These are phyloP conservation scores for Paracamarosporium sp. DNA, from an alignment of 2,329 filamentous ascomycete genomes.

Conservation along the genomic window DNA sequence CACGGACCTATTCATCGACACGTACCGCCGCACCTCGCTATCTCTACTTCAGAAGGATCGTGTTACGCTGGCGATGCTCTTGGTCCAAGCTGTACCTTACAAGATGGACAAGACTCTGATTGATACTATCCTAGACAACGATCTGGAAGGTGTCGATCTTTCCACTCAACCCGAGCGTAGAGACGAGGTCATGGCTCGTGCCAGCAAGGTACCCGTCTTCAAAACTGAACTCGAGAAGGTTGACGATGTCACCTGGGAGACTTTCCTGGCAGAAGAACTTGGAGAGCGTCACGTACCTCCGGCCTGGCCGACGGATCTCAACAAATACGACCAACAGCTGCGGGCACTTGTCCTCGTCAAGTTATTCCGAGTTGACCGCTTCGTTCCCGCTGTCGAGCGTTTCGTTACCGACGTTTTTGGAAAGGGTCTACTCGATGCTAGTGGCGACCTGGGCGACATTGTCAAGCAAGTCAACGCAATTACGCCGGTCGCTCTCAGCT, in stretches of 20 bases:
- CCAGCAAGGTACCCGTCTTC: slow-evolving; percentile 74
- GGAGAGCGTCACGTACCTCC: slow-evolving; percentile 84
- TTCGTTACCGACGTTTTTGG: slow-evolving; percentile 90
- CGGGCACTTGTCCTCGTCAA: slow-evolving; percentile 90
- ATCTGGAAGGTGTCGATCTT: slow-evolving; percentile 77
- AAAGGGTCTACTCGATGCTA: slow-evolving; percentile 78
- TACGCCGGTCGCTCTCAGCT: slow-evolving; percentile 88
- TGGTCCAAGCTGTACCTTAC: slow-evolving; percentile 95
- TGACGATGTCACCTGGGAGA: slow-evolving; percentile 72
- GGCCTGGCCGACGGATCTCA: slow-evolving; percentile 71
- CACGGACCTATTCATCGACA: slow-evolving; percentile 86
- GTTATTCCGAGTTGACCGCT: slow-evolving; percentile 92
- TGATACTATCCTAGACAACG: slow-evolving; percentile 82
- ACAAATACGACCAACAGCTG: slow-evolving; percentile 76
- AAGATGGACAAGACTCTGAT: slow-evolving; percentile 91
- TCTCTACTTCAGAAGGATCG: slow-evolving; percentile 92
- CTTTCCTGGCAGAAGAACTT: slow-evolving; percentile 83
- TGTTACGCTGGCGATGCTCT: slow-evolving; percentile 90
- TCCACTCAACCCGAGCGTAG: slow-evolving; percentile 70
- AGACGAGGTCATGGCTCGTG: slow-evolving; percentile 72
- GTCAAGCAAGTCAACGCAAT: slow-evolving; percentile 83
- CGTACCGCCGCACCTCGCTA: slow-evolving; percentile 92
- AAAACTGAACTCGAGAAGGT: slow-evolving; percentile 74
- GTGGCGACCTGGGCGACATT: slow-evolving; percentile 84
- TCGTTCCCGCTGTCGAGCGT: slow-evolving; percentile 90